phyloP scores from a whole-genome alignment of 805 yeast species.

The Metschnikowia noctiluminum region DNA sequence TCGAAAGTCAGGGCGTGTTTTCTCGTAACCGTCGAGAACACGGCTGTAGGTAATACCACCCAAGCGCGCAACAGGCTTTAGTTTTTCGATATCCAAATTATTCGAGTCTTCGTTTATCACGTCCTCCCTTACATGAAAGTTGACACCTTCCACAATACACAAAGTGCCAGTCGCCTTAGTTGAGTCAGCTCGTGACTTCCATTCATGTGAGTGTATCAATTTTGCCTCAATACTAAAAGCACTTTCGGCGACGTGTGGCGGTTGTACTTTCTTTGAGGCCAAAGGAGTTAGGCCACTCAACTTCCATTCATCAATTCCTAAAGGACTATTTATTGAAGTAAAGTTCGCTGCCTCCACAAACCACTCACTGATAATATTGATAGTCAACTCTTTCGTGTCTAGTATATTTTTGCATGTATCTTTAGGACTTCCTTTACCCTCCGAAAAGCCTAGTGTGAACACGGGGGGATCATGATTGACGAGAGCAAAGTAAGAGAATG shows the following conservation, averaged over 20 bases:
- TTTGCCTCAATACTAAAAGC: conserved; percentile 59
- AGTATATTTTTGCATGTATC: conserved; percentile 49
- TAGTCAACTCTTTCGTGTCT: conserved; percentile 51
- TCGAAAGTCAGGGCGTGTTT: conserved; percentile 41
- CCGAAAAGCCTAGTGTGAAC: conserved; percentile 49
- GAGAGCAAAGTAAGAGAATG: conserved; percentile 54
- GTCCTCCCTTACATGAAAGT: conserved; percentile 58
- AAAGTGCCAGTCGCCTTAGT: conserved; percentile 34
- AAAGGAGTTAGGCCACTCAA: conserved; percentile 50
- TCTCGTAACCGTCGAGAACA: conserved; percentile 42
- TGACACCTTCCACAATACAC: conserved; percentile 51
- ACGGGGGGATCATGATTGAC: conserved; percentile 56
- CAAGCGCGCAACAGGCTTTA: conserved; percentile 53
- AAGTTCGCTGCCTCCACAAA: conserved; percentile 61
- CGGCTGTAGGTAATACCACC: conserved; percentile 48
- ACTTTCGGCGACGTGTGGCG: conserved; percentile 59
- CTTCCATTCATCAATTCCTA: conserved; percentile 53
- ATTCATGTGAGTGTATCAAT: conserved; percentile 42
- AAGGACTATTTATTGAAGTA: conserved; percentile 45
- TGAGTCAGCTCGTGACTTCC: conserved; percentile 40
- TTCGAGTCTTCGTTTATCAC: conserved; percentile 39
- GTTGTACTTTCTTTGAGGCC: conserved; percentile 43
- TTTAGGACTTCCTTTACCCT: conserved; percentile 36
- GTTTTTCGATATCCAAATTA: conserved; percentile 42
- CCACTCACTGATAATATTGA: conserved; percentile 62